Percentiles rank a stretch among this genome's conserved stretches.
Evolutionary conservation across 768 basidiomycete genomes (phyloP).

Genomic region (Clitopilus passeckerianus): DNA sequence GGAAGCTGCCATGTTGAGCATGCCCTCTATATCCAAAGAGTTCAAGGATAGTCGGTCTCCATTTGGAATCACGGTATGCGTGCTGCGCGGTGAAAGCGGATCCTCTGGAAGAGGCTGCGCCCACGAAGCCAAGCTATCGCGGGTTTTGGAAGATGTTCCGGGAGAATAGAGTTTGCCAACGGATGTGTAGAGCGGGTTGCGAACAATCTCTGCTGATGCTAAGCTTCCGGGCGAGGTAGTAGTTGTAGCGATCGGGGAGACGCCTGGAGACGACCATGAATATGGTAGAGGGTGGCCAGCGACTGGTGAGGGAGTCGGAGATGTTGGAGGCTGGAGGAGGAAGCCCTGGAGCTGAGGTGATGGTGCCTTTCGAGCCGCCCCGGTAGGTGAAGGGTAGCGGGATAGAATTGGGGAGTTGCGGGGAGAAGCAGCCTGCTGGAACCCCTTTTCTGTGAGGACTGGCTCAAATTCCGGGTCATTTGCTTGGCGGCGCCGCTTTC

Average conservation of each 20-base stretch:
- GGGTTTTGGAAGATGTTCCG: constrained; percentile 16
- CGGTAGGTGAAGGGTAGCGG: background rate
- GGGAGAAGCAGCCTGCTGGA: background rate
- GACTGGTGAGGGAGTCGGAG: background rate
- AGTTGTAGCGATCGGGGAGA: background rate
- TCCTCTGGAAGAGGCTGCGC: constrained; percentile 22
- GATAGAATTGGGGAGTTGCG: background rate
- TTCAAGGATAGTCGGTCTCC: constrained; percentile 23
- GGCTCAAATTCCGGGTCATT: constrained; percentile 16
- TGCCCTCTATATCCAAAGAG: constrained; percentile 46
- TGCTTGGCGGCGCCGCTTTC: constrained; percentile 20
- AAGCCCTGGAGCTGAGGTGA: background rate
- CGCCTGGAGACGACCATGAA: background rate
- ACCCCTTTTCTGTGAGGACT: constrained; percentile 16
- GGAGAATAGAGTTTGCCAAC: constrained; percentile 21
- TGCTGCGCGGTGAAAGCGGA: constrained; percentile 11
- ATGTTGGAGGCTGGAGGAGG: background rate
- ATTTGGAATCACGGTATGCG: background rate
- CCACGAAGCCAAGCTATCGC: constrained; percentile 29
- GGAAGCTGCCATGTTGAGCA: constrained; percentile 47
- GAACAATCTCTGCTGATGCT: background rate
- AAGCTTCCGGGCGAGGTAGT: background rate
- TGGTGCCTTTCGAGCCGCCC: background rate
- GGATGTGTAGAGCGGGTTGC: constrained; percentile 29
- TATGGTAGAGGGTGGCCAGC: background rate